phyloP scores from a whole-genome alignment of 805 yeast genomes.

The Lipomyces lipofer region DNA sequence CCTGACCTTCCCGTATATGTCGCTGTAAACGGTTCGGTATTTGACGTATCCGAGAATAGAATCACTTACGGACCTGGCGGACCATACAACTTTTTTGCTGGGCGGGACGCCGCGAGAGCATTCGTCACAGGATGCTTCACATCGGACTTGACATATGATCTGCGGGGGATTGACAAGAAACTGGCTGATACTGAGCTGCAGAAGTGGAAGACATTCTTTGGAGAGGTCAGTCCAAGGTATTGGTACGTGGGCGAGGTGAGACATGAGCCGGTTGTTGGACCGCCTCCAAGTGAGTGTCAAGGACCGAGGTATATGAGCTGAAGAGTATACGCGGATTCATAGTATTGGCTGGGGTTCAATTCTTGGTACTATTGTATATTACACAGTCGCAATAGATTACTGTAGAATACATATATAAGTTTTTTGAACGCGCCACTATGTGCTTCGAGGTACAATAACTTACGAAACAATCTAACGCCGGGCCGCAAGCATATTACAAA shows the following conservation, averaged over 20 bases:
- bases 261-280: constrained; percentile 49
- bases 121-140: constrained; percentile 69
- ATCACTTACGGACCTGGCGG: constrained; percentile 61
- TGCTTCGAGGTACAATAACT: no score
- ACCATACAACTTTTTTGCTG: constrained; percentile 57
- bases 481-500: no score
- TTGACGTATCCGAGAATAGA: constrained; percentile 57
- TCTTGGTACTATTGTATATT: no score
- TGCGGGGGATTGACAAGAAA: constrained; percentile 56
- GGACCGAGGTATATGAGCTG: constrained; percentile 6
- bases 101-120: constrained; percentile 67
- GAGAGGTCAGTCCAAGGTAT: constrained; percentile 47
- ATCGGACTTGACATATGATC: constrained; percentile 60
- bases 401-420: no score
- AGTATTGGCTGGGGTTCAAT: no score
- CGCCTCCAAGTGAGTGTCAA: constrained; percentile 53
- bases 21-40: constrained; percentile 61
- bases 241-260: constrained; percentile 63
- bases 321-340: no score
- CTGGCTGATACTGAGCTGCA: constrained; percentile 45
- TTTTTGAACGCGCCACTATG: no score
- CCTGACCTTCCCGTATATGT: constrained; percentile 54
- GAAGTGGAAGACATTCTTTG: constrained; percentile 58
- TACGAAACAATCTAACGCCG: no score
- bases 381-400: no score